Evolutionary conservation across 495 filamentous ascomycete genomes (phyloP), one percentile per base, ranked within the genome.

Genomic region (Haplographium delicatum): DNA sequence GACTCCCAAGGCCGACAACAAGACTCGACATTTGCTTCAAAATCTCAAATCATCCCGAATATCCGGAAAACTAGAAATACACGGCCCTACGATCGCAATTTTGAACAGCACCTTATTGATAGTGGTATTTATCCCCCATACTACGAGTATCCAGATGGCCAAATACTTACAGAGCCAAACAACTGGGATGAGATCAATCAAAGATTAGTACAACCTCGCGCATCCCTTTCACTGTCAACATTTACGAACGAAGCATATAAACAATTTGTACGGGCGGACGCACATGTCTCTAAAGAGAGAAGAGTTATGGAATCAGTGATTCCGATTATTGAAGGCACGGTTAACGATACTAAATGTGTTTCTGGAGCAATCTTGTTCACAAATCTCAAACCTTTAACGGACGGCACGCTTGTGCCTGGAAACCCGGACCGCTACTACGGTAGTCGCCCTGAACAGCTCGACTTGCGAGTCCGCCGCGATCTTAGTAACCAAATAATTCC

Each of bases 151-250:
- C 42, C 35, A 2, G 49, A 63, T 40, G 46, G 31, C 23, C 37
- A 38, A 31, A 23, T 34, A n/a, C n/a, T n/a, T n/a, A n/a, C n/a
- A n/a, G n/a, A 54, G 38, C 62, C 64, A 28, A 26, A 27, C 8
- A 68, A 69, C 53, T 51, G 35, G 66, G 25, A 58, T 18, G 57
- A 62, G 25, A 62, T 69, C 35, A 19, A 53, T n/a, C 25, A 58
- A 31, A 57, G 46, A 48, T 37, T 73, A 20, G 51, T 49, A 51
- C 51, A 60, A 52, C 59, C 46, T 47, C 37, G 62, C 38, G 28
- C 58, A 4, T 73, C 69, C 47, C 64, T 73, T 50, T 72, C 68
- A 9, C 66, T 62, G 28, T 72, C 65, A 6, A 40, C 27, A 30
- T 73, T 71, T 16, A 43, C 38, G 52, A 61, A n/a, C n/a, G n/a